These are phyloP conservation scores for Fusarium buharicum DNA, from an alignment of 2,329 filamentous ascomycete genomes.

Conservation along the genomic window DNA sequence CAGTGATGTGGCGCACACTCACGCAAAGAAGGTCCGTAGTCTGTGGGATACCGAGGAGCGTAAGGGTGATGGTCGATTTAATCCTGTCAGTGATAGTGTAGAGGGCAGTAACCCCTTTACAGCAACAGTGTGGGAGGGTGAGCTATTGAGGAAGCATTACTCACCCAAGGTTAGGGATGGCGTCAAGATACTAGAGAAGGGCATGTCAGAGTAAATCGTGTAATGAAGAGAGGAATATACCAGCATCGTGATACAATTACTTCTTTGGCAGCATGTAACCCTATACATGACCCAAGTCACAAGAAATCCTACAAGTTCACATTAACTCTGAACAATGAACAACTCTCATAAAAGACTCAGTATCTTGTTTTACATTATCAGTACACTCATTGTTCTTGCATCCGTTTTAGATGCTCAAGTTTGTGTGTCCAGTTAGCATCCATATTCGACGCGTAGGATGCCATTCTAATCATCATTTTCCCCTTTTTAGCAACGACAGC, in stretches of 20 bases:
- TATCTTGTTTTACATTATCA: conserved; percentile 4
- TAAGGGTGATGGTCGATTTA: conserved; percentile 88
- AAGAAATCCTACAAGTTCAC: background rate
- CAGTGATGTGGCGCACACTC: conserved; percentile 80
- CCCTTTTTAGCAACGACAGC: background rate
- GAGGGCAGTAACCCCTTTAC: conserved; percentile 93
- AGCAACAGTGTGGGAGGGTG: conserved; percentile 91
- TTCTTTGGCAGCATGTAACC: background rate
- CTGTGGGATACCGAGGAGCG: conserved; percentile 96
- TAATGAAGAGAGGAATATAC: conserved; percentile 3
- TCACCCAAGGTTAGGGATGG: conserved; percentile 86
- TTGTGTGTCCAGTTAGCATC: background rate
- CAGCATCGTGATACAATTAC: conserved; percentile 4
- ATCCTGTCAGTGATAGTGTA: conserved; percentile 75
- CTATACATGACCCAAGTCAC: background rate
- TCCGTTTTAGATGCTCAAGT: background rate
- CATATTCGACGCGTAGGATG: background rate
- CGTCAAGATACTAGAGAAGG: conserved; percentile 75
- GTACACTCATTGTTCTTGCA: conserved; percentile 3
- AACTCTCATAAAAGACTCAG: background rate
- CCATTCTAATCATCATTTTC: background rate
- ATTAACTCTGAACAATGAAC: background rate
- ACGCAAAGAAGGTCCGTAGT: conserved; percentile 83
- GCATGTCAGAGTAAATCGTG: conserved; percentile 55
- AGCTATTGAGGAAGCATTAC: conserved; percentile 85